These are phyloP conservation scores for Volutella citrinella DNA, from an alignment of 2,329 filamentous ascomycete species.

Conservation along the genomic window DNA sequence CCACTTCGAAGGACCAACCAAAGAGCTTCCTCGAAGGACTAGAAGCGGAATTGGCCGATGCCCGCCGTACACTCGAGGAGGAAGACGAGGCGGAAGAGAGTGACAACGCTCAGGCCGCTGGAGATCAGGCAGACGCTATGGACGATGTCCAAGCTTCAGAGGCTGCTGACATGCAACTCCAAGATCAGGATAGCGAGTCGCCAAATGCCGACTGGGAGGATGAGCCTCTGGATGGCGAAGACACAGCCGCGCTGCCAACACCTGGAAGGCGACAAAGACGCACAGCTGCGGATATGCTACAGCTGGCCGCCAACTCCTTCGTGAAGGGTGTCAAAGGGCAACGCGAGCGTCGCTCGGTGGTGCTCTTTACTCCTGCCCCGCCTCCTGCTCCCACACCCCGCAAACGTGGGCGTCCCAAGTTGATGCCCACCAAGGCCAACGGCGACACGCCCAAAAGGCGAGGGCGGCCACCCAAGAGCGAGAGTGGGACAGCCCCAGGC, in stretches of 20 bases:
- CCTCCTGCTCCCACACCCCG: slow-evolving; percentile 16
- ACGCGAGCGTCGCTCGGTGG: slow-evolving; percentile 13
- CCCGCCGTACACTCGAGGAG: background rate
- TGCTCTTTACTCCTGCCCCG: slow-evolving; percentile 12
- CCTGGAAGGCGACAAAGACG: background rate
- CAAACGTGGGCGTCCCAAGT: slow-evolving; percentile 17
- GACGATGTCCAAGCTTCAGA: background rate
- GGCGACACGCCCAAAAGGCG: slow-evolving; percentile 21
- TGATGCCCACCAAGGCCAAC: too few species aligned
- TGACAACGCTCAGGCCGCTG: background rate
- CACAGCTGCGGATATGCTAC: background rate
- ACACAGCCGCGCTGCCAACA: background rate
- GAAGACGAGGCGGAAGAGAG: background rate
- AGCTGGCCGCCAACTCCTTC: background rate
- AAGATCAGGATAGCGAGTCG: background rate
- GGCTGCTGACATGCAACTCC: background rate
- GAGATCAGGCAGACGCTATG: background rate
- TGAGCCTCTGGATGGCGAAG: background rate
- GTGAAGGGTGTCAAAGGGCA: slow-evolving; percentile 10
- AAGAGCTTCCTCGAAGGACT: too few species aligned
- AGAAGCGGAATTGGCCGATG: background rate
- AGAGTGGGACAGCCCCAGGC: slow-evolving; percentile 15
- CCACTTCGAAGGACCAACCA: too few species aligned
- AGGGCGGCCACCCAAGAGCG: slow-evolving; percentile 22
- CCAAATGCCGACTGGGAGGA: background rate